Evolutionary conservation across 441 rosid genomes (phyloP), one percentile per base, ranked within the genome.

Genomic region (Pelargonium fulgidum): DNA sequence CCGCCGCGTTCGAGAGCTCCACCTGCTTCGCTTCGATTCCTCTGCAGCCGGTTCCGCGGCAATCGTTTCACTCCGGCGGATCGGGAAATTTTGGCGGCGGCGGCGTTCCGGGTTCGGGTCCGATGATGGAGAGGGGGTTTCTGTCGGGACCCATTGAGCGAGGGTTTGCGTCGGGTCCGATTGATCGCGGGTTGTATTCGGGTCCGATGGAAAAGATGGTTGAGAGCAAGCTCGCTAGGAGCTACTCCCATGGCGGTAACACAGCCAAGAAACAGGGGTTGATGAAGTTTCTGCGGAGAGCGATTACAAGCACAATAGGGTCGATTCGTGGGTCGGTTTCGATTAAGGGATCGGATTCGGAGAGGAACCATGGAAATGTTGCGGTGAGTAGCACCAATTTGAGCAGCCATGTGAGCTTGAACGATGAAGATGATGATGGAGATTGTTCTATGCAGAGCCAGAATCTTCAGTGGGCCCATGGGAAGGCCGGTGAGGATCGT

Each of bases 401-500:
- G 64, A 71, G 81, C 41, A 82, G 84, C 64, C 80, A 81, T 14
- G 70, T 70, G 9, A 84, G 87, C 48, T 69, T 79, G 62, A 62
- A 64, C 61, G 86, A 79, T 69, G 82, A 70, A 2, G 86, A 79
- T 39, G 85, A 72, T 1, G 85, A 76, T n/a, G 77, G 64, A 13
- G 84, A 63, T 64, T 79, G 71, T 63, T 64, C 72, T 63, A 67
- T 66, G 69, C 78, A 73, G 42, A 22, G 24, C 24, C 81, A 83
- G 67, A 83, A 79, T 70, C 68, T 88, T 14, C 87, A 86, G 61
- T 86, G 91, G 93, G 89, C 87, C 0, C 77, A 86, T 9, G 93
- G 91, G n/a, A 88, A 85, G 75, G 93, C 93, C 9, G 93, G 93
- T 3, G 93, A 88, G 81, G 93, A 88, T 77, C 79, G 89, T 67